A percentile compares a stretch with the other conserved stretches of the same genome.
These are phyloP conservation scores for Diaporthe aspalathi DNA, from an alignment of 2,329 filamentous ascomycete genomes.

Conservation along the genomic window DNA sequence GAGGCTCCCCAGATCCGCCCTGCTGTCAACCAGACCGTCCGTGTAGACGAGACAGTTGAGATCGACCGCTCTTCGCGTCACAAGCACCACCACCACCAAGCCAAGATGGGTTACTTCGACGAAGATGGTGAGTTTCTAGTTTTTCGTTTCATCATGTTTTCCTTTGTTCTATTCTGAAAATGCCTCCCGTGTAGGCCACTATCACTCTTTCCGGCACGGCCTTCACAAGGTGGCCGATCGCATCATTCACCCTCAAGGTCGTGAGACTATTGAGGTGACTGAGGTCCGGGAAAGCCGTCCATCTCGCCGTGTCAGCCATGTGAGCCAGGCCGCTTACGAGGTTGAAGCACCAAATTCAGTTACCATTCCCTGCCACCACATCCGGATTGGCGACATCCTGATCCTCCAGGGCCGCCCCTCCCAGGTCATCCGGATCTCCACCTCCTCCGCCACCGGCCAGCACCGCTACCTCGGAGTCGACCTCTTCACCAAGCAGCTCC, in stretches of 20 bases:
- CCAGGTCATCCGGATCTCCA: conserved; percentile 99
- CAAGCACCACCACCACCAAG: conserved; percentile 54
- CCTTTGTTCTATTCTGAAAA: conserved; percentile 36
- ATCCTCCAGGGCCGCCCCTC: conserved; percentile 99
- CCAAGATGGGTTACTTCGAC: conserved; percentile 76
- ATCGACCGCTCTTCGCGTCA: conserved; percentile 52
- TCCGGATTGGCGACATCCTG: conserved; percentile 97
- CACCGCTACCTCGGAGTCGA: conserved; percentile 99
- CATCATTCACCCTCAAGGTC: conserved; percentile 60
- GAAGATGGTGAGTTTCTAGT: conserved; percentile 62
- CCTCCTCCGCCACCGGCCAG: conserved; percentile 96
- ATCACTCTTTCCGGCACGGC: conserved; percentile 69
- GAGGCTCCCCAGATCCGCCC: conserved; percentile 55
- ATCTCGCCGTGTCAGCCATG: conserved; percentile 48
- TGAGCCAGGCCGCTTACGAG: conserved; percentile 48
- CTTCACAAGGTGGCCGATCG: conserved; percentile 69
- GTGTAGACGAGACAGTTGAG: conserved; percentile 72
- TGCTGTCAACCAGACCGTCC: conserved; percentile 44
- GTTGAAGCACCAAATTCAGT: conserved; percentile 79
- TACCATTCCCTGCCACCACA: conserved; percentile 99
- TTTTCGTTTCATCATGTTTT: conserved; percentile 35
- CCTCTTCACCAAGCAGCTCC: conserved; percentile 99
- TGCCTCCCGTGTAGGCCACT: conserved; percentile 57
- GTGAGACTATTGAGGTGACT: conserved; percentile 61
- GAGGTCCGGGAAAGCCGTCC: conserved; percentile 60